phyloP scores from a whole-genome alignment of 305 asterid genomes.

The Fraxinus albicans region DNA sequence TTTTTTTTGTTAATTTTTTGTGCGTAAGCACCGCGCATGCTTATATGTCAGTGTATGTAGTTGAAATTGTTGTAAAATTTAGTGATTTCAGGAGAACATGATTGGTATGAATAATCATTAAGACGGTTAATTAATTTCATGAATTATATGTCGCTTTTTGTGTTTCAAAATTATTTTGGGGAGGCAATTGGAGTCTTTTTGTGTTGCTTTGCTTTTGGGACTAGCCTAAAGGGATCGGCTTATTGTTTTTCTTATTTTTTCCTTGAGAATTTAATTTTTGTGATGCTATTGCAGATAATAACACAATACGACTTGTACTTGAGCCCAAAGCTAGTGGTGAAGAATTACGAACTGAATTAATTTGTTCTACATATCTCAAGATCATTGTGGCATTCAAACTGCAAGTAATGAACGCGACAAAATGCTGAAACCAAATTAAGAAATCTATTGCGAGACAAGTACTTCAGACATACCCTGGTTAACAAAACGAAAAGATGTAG shows the following conservation, averaged over 20 bases:
- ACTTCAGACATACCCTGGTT: too few species aligned
- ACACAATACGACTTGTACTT: slow-evolving; percentile 88
- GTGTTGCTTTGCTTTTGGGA: background rate
- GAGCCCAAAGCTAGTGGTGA: slow-evolving; percentile 82
- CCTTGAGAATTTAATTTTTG: background rate
- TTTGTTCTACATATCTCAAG: background rate
- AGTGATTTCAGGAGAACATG: background rate
- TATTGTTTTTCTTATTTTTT: slow-evolving; percentile 15
- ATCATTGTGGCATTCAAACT: background rate
- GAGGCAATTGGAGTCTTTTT: background rate
- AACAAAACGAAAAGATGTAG: too few species aligned
- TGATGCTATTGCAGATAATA: slow-evolving; percentile 68
- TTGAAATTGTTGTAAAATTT: background rate
- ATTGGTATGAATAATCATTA: background rate
- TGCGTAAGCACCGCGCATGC: too few species aligned
- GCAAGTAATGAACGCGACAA: background rate
- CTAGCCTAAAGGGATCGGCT: too few species aligned
- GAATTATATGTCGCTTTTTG: background rate
- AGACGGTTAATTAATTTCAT: background rate
- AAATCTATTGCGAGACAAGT: background rate
- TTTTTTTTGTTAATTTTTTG: background rate
- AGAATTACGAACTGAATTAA: slow-evolving; percentile 54
- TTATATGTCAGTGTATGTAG: background rate
- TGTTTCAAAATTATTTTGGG: background rate
- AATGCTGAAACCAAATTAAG: background rate